Evolutionary conservation across 495 filamentous ascomycete species (phyloP).

Genomic region (Daldinia grandis): DNA sequence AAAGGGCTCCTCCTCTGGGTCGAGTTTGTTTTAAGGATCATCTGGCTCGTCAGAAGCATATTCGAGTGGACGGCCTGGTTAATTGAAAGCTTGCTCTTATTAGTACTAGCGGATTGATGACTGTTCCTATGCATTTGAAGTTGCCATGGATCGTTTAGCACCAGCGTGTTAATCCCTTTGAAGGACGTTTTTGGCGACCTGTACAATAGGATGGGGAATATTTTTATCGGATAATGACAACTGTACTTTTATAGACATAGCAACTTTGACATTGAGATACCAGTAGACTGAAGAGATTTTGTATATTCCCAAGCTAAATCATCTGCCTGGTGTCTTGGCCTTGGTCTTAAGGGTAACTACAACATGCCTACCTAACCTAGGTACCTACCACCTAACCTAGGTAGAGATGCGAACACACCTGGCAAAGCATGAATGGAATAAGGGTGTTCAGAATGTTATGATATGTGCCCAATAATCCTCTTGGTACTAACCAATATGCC

Average conservation of each 20-base stretch:
- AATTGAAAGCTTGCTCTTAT: constrained; percentile 29
- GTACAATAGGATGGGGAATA: constrained; percentile 5
- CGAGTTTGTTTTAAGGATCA: constrained; percentile 23
- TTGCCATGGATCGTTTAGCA: constrained; percentile 14
- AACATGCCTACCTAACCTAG: background rate
- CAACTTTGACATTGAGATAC: constrained; percentile 33
- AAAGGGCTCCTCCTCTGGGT: constrained; percentile 22
- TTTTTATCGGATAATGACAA: constrained; percentile 14
- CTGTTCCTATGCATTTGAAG: background rate
- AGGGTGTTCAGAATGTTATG: background rate
- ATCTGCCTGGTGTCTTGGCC: background rate
- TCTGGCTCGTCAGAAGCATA: constrained; percentile 30
- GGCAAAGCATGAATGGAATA: background rate
- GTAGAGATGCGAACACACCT: too few relatives aligned
- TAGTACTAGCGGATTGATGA: constrained; percentile 27
- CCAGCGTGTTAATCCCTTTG: background rate
- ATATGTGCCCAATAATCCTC: background rate
- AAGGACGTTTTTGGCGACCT: background rate
- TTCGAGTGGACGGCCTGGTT: constrained; percentile 42
- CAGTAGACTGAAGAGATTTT: constrained; percentile 39
- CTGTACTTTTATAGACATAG: constrained; percentile 19
- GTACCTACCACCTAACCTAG: too few relatives aligned
- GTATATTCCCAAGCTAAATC: background rate
- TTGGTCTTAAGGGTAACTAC: background rate
- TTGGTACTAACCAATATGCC: too few relatives aligned